phyloP scores from a whole-genome alignment of 129 eudicot species.

The Sambucus nigra region DNA sequence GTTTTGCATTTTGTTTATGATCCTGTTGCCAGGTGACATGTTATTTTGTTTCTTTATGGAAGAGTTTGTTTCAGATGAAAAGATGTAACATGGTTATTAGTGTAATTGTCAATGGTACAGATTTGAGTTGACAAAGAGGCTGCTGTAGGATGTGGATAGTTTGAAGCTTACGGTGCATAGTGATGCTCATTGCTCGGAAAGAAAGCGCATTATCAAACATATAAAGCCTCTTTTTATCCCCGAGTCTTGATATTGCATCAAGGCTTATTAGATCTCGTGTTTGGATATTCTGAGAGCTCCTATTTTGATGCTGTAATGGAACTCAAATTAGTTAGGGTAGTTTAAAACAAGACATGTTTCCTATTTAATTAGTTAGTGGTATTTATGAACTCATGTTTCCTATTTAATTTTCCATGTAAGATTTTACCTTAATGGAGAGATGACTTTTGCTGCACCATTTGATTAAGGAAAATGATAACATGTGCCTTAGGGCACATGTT shows the following conservation, averaged over 20 bases:
- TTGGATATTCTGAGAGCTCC: background rate
- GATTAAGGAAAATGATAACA: too few species aligned
- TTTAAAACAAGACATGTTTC: background rate
- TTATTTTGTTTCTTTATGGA: background rate
- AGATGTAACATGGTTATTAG: conserved; percentile 25
- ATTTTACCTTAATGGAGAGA: background rate
- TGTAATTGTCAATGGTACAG: conserved; percentile 32
- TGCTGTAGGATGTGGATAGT: conserved; percentile 16
- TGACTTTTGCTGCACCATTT: too few species aligned
- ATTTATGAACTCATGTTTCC: background rate
- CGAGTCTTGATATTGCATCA: background rate
- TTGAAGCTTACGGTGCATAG: conserved; percentile 10
- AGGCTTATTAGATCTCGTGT: background rate
- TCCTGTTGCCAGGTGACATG: background rate
- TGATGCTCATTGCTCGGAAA: conserved; percentile 11
- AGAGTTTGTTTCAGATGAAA: background rate
- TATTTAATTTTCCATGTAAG: background rate
- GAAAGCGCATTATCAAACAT: conserved; percentile 8
- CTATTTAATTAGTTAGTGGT: too few species aligned
- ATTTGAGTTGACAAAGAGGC: conserved; percentile 24
- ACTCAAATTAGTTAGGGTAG: background rate
- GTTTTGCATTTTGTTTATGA: background rate
- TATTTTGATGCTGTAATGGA: background rate
- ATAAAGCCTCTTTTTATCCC: background rate
- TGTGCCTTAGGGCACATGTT: too few species aligned